Conservation (phyloP, 192 early-diverging fungal genomes). For the Rhizoclosmatium globosum region DNA sequence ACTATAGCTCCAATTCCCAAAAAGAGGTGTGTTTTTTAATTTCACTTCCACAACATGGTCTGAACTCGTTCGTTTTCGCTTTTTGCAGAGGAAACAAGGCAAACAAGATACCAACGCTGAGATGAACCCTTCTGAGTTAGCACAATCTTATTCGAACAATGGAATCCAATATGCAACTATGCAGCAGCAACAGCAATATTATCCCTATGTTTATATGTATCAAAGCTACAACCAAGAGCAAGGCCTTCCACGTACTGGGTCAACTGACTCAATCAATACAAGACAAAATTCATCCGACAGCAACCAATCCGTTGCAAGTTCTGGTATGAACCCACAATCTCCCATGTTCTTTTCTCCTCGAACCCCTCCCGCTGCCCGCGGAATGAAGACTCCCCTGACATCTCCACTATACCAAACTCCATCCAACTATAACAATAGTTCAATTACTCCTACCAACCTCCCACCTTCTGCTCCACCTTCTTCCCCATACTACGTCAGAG, state of each 20-base stretch:
- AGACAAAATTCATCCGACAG: background rate
- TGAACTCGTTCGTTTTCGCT: too few species aligned
- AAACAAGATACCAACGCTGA: too few species aligned
- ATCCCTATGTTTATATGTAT: constrained; percentile 12
- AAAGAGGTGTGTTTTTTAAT: background rate
- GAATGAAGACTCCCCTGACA: background rate
- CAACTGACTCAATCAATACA: background rate
- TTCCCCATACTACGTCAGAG: background rate
- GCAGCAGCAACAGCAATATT: background rate
- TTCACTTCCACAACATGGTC: background rate
- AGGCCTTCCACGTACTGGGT: background rate
- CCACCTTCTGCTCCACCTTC: background rate
- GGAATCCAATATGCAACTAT: background rate
- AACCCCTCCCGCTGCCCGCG: background rate
- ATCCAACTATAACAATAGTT: background rate
- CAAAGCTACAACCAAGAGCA: background rate
- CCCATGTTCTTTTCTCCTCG: constrained; percentile 17
- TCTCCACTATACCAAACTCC: constrained; percentile 17
- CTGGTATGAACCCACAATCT: background rate
- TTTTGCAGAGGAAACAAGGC: too few species aligned
- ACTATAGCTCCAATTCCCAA: background rate
- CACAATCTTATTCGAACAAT: background rate
- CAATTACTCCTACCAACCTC: background rate
- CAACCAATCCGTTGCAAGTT: background rate
- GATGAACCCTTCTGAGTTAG: background rate